A percentile compares a stretch with the other conserved stretches of the same genome.
These are phyloP conservation scores for Coemansia sp. DNA, from an alignment of 371 early-diverging fungal species.

Conservation along the genomic window DNA sequence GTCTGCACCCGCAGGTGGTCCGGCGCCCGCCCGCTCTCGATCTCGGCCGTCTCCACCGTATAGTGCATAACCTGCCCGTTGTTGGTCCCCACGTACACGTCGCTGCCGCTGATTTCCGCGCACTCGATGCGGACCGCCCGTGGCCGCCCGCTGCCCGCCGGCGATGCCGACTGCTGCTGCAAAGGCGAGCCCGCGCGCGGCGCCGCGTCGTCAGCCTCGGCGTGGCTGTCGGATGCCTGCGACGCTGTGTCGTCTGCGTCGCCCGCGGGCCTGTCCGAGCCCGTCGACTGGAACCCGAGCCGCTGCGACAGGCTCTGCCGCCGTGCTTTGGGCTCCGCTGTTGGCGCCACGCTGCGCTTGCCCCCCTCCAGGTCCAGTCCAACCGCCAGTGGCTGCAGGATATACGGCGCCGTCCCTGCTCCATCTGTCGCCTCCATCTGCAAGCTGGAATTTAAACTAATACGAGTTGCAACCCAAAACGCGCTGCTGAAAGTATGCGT, in stretches of 20 bases:
- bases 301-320: constrained; percentile 43
- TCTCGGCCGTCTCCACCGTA: constrained; percentile 11
- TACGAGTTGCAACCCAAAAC: too few species aligned
- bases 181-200: background rate
- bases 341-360: background rate
- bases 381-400: constrained; percentile 16
- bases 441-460: background rate
- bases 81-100: constrained; percentile 48
- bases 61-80: constrained; percentile 46
- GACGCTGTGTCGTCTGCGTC: background rate
- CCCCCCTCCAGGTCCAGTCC: constrained; percentile 13
- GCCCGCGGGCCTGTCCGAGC: background rate
- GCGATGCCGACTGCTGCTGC: background rate
- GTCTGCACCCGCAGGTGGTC: constrained; percentile 15
- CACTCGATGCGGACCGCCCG: constrained; percentile 29
- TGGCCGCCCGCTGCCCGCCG: constrained; percentile 1
- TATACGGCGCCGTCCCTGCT: constrained; percentile 9
- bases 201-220: background rate
- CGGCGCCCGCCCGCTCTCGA: constrained; percentile 15
- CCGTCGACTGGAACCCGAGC: constrained; percentile 22
- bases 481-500: too few species aligned
- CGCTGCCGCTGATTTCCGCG: constrained; percentile 28
- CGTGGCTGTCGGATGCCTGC: background rate
- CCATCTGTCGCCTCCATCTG: background rate
- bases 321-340: constrained; percentile 13